phyloP scores from a whole-genome alignment of 176 grass and related monocot genomes.

The Avena atlantica region DNA sequence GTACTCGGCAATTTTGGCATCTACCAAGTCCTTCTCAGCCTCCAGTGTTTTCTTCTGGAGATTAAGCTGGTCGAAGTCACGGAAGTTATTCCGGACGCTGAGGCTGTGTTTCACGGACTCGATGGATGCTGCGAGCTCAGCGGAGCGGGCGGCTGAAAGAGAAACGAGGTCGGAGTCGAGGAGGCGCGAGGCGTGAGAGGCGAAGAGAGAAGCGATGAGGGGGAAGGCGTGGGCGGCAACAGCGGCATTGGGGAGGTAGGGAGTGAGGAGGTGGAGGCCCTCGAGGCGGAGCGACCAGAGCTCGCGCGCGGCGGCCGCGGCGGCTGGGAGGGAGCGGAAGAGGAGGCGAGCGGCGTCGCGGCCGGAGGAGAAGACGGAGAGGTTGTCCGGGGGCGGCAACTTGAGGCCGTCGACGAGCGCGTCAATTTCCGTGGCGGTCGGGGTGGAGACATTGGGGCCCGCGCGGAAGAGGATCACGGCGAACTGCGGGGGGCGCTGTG shows the following conservation, averaged over 20 bases:
- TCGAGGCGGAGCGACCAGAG: conserved; percentile 76
- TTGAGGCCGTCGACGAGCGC: conserved; percentile 53
- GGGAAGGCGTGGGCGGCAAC: conserved; percentile 39
- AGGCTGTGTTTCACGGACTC: conserved; percentile 30
- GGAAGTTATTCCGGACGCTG: background rate
- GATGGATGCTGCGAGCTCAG: conserved; percentile 43
- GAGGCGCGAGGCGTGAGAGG: conserved; percentile 53
- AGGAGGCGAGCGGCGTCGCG: conserved; percentile 42
- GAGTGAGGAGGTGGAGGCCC: conserved; percentile 61
- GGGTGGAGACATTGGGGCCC: conserved; percentile 10
- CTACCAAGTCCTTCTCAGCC: conserved; percentile 54
- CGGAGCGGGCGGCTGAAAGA: conserved; percentile 38
- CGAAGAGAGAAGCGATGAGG: conserved; percentile 60
- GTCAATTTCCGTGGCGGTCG: conserved; percentile 48
- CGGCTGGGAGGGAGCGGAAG: conserved; percentile 44
- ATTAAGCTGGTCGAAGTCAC: conserved; percentile 43
- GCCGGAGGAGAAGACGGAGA: conserved; percentile 51
- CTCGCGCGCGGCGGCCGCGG: conserved; percentile 61
- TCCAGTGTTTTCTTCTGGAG: conserved; percentile 50
- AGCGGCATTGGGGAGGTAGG: conserved; percentile 27
- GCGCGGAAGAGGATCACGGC: conserved; percentile 49
- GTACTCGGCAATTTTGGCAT: conserved; percentile 61
- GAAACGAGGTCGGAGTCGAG: conserved; percentile 44
- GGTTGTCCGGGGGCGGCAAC: conserved; percentile 7
- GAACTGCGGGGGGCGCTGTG: conserved; percentile 29